phyloP scores from a whole-genome alignment of 108 stramenopile species.

The Skeletonema marinoi region DNA sequence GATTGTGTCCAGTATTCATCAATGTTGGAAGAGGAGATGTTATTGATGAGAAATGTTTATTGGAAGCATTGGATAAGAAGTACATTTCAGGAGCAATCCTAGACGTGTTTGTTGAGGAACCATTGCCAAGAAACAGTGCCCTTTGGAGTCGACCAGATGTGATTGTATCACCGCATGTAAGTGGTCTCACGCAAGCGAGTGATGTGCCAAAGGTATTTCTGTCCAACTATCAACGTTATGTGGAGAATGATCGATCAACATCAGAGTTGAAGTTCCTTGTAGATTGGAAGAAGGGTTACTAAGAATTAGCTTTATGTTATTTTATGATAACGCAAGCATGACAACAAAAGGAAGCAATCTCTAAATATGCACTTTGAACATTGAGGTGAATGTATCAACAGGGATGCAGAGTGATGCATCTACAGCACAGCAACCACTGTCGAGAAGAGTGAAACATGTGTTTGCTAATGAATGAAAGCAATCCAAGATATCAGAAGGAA shows the following conservation, averaged over 20 bases:
- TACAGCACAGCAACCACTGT: too few species aligned
- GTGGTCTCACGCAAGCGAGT: constrained; percentile 36
- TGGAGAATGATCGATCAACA: constrained; percentile 12
- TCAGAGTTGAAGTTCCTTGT: constrained; percentile 37
- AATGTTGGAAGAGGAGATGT: constrained; percentile 63
- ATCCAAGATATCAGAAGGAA: too few species aligned
- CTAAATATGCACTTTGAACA: too few species aligned
- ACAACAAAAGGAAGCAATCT: too few species aligned
- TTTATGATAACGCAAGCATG: too few species aligned
- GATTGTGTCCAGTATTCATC: constrained; percentile 52
- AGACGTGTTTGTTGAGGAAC: constrained; percentile 57
- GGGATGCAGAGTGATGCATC: too few species aligned
- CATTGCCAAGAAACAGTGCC: constrained; percentile 41
- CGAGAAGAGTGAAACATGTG: too few species aligned
- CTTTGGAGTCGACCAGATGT: constrained; percentile 49
- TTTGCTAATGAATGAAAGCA: too few species aligned
- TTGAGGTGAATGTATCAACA: too few species aligned
- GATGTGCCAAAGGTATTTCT: constrained; percentile 52
- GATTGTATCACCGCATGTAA: constrained; percentile 52
- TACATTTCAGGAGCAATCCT: constrained; percentile 58
- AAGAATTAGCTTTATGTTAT: too few species aligned
- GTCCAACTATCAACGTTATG: constrained; percentile 49
- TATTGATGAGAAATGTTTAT: constrained; percentile 29
- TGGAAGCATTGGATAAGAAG: constrained; percentile 39
- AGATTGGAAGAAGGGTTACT: constrained; percentile 56